Conservation (phyloP, 2,329 filamentous ascomycete species). For the Botrytis cinerea region DNA sequence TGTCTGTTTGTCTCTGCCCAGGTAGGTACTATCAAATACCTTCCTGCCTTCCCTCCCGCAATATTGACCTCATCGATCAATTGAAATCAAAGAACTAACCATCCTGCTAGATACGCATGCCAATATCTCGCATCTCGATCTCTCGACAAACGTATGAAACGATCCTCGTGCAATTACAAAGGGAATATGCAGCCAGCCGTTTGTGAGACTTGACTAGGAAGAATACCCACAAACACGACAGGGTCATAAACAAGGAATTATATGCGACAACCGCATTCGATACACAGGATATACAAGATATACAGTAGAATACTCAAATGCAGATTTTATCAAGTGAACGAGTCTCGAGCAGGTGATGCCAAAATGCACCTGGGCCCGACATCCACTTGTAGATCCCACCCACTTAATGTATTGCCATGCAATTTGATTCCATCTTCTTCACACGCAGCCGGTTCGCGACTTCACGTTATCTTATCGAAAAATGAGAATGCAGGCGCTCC, state of each 20-base stretch:
- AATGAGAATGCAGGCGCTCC: background rate
- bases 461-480: background rate
- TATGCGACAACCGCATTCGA: background rate
- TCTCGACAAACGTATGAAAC: slow-evolving; percentile 4
- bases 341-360: slow-evolving; percentile 4
- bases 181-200: slow-evolving; percentile 14
- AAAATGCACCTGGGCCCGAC: background rate
- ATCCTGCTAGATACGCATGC: background rate
- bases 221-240: background rate
- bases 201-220: slow-evolving; percentile 4
- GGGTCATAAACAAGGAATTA: slow-evolving; percentile 6
- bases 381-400: slow-evolving; percentile 1
- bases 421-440: background rate
- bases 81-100: background rate
- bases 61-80: background rate
- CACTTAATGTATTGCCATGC: background rate
- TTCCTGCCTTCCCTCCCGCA: background rate
- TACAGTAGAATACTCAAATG: background rate
- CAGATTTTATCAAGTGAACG: background rate
- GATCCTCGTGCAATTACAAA: slow-evolving; percentile 1
- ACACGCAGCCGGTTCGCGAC: background rate
- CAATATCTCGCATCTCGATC: background rate
- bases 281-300: background rate
- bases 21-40: background rate
- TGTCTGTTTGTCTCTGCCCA: background rate